Evolutionary conservation across 768 basidiomycete genomes (phyloP), one percentile per base, ranked within the genome.

Genomic region (Suillus occidentalis): DNA sequence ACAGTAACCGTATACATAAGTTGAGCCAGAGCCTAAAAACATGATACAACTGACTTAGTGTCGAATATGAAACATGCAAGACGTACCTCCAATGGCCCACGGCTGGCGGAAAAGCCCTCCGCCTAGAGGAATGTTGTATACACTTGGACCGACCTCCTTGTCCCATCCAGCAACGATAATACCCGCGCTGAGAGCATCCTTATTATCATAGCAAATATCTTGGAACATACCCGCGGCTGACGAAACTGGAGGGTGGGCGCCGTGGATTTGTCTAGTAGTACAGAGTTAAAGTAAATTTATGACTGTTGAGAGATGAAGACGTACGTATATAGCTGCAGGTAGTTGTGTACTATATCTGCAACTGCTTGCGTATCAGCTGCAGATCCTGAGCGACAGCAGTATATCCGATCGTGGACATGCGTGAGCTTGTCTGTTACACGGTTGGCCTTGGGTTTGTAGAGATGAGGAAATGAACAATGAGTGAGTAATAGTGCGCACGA

Each of bases 81-180:
- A 75, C 86, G 49, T 72, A 92, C 95, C 95, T 76, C 96, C 97
- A 68, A 99, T 99, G 57, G 97, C 94, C 97, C 97, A 99, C 8
- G 97, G 96, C 70, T 97, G 96, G 66, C 92, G 88, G 87, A 99
- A 99, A 55, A 97, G 80, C 34, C 97, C 97, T 61, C 97, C 97
- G 28, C 97, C 97, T 16, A 99, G 83, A 18, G 97, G 97, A 66
- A 99, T 94, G 76, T 96, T 98, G 80, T 95, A 99, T 31, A 99
- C 96, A 66, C 91, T 92, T 1, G 96, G 92, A 20, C 97, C 97
- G 43, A 77, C 80, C 68, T 94, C 89, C 72, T 88, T 89, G 78
- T 99, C 97, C 96, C 97, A 99, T 0, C 97, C 97, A 13, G 92
- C 97, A 25, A 98, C 95, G 72, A 99, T 99, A 76, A 99, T 98